phyloP scores from a whole-genome alignment of 2,329 filamentous ascomycete species.

The Calonectria leucothoes region DNA sequence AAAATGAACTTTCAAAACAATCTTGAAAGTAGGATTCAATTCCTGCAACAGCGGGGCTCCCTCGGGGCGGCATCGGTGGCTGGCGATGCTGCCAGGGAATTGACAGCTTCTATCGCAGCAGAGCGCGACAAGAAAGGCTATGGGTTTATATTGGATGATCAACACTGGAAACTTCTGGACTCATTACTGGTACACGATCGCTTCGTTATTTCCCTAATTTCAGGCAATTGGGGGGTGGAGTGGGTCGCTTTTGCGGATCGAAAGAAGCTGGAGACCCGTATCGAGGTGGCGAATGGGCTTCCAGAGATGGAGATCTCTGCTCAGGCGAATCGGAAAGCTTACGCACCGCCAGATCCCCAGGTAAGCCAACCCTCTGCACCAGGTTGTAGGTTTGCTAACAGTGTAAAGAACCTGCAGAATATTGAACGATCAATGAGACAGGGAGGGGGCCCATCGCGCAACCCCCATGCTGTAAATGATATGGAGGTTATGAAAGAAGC shows the following conservation, averaged over 20 bases:
- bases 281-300: constrained; percentile 41
- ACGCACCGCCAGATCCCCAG: constrained; percentile 42
- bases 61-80: constrained; percentile 7
- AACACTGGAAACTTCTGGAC: constrained; percentile 49
- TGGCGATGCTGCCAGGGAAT: constrained; percentile 18
- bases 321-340: constrained; percentile 33
- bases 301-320: constrained; percentile 39
- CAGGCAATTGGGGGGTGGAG: constrained; percentile 37
- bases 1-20: constrained; percentile 42
- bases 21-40: constrained; percentile 24
- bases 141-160: constrained; percentile 48
- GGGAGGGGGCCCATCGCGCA: constrained; percentile 14
- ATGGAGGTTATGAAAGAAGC: constrained; percentile 48
- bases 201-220: constrained; percentile 46
- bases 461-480: constrained; percentile 41
- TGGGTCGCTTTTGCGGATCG: constrained; percentile 44
- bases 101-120: constrained; percentile 42
- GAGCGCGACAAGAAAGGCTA: constrained; percentile 36
- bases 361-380: constrained; percentile 41
- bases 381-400: background rate
- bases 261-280: constrained; percentile 40
- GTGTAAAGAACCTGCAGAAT: constrained; percentile 48
- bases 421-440: constrained; percentile 38
- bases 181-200: constrained; percentile 41
- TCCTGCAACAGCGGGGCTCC: constrained; percentile 24